These are phyloP conservation scores for Willaertia magna DNA, from an alignment of 208 protist genomes.

Conservation along the genomic window DNA sequence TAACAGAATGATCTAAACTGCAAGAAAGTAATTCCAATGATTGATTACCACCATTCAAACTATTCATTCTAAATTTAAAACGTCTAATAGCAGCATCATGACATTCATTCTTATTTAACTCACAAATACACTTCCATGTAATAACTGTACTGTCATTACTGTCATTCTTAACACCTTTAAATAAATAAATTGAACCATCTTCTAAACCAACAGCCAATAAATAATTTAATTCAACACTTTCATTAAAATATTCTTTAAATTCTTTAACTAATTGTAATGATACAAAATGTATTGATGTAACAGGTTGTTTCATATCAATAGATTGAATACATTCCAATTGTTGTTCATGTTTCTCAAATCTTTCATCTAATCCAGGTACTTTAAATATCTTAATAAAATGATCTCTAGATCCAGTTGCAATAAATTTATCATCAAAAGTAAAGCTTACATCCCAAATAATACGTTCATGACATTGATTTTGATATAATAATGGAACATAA, in stretches of 20 bases:
- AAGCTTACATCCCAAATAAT: slow-evolving; percentile 38
- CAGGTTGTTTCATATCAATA: background rate
- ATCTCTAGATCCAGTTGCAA: slow-evolving; percentile 39
- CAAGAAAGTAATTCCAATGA: background rate
- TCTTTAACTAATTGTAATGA: background rate
- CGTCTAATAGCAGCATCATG: background rate
- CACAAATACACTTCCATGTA: background rate
- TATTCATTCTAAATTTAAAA: background rate
- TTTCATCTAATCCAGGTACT: background rate
- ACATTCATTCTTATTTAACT: background rate
- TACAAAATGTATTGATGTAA: background rate
- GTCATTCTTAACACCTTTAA: background rate
- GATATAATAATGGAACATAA: background rate
- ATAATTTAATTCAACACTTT: background rate
- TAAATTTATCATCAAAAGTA: slow-evolving; percentile 15
- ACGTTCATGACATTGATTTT: slow-evolving; percentile 27
- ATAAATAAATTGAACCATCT: background rate
- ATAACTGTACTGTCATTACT: background rate
- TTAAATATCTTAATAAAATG: slow-evolving; percentile 27
- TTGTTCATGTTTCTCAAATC: background rate
- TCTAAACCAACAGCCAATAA: background rate
- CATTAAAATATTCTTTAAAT: background rate
- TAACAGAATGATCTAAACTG: background rate
- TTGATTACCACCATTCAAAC: background rate
- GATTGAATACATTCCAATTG: background rate